These are phyloP conservation scores for Purshia tridentata DNA, from an alignment of 306 rosid genomes.

Conservation along the genomic window DNA sequence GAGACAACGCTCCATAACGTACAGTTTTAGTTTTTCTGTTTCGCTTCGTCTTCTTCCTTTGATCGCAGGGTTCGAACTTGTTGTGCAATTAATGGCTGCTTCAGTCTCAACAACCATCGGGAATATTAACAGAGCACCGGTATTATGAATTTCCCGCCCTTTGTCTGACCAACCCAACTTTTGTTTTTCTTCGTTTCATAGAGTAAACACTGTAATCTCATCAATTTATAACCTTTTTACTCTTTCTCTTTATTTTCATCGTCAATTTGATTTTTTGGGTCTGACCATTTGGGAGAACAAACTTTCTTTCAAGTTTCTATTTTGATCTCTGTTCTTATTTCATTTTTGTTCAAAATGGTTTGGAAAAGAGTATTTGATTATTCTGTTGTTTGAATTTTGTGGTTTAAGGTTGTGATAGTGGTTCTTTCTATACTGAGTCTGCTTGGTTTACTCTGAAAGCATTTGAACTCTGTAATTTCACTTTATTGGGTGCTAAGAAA, in stretches of 20 bases:
- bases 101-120: slow-evolving; percentile 52
- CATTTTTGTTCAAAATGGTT: too few relatives aligned
- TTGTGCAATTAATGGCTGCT: slow-evolving; percentile 47
- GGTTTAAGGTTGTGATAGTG: background rate
- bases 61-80: background rate
- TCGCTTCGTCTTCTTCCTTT: background rate
- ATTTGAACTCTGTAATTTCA: background rate
- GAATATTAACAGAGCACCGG: slow-evolving; percentile 55
- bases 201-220: background rate
- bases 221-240: background rate
- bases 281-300: background rate
- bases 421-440: background rate
- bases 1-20: background rate
- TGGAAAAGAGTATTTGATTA: too few relatives aligned
- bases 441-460: background rate
- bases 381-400: background rate
- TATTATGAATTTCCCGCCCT: slow-evolving; percentile 30
- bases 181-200: background rate
- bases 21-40: background rate
- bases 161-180: background rate
- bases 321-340: too few relatives aligned
- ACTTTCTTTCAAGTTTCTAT: background rate
- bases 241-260: background rate
- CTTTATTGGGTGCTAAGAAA: slow-evolving; percentile 12
- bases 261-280: background rate